Conservation (phyloP, 768 basidiomycete genomes). For the Suillus occidentalis region DNA sequence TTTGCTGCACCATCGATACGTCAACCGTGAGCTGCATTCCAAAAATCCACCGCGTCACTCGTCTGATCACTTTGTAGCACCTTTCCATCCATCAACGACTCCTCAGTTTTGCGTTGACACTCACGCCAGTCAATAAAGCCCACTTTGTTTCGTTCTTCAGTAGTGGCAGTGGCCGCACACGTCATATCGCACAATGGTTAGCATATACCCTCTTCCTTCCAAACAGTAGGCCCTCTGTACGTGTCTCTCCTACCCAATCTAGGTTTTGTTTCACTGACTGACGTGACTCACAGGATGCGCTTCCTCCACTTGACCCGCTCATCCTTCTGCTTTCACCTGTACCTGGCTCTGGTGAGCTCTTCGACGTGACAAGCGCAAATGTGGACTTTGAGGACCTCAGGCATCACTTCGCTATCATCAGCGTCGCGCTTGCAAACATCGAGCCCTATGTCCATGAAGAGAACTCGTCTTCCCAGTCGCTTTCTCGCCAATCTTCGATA, state of each 20-base stretch:
- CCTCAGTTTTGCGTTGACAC: conserved; percentile 37
- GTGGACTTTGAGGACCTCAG: conserved; percentile 63
- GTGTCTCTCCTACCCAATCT: conserved; percentile 17
- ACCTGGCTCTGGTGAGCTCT: conserved; percentile 42
- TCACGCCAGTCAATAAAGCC: conserved; percentile 51
- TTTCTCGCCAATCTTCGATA: conserved; percentile 11
- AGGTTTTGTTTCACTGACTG: not conserved
- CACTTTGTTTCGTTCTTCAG: conserved; percentile 51
- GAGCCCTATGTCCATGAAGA: conserved; percentile 57
- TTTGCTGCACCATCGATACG: conserved; percentile 43
- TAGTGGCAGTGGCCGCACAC: conserved; percentile 47
- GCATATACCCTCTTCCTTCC: conserved; percentile 40
- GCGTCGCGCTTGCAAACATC: conserved; percentile 57
- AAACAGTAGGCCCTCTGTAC: not conserved
- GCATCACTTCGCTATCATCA: conserved; percentile 56
- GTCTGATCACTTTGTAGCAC: conserved; percentile 40
- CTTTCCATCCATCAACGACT: conserved; percentile 45
- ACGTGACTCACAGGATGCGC: conserved; percentile 35
- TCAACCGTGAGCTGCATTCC: conserved; percentile 21
- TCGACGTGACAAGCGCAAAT: conserved; percentile 53
- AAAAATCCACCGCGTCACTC: not conserved
- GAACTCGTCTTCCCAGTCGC: conserved; percentile 17
- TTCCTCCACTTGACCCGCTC: conserved; percentile 54
- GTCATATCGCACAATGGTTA: conserved; percentile 57
- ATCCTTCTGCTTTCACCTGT: conserved; percentile 49